Conservation (phyloP, 164 flowering plant genomes). For the Chimonanthus salicifolius region DNA sequence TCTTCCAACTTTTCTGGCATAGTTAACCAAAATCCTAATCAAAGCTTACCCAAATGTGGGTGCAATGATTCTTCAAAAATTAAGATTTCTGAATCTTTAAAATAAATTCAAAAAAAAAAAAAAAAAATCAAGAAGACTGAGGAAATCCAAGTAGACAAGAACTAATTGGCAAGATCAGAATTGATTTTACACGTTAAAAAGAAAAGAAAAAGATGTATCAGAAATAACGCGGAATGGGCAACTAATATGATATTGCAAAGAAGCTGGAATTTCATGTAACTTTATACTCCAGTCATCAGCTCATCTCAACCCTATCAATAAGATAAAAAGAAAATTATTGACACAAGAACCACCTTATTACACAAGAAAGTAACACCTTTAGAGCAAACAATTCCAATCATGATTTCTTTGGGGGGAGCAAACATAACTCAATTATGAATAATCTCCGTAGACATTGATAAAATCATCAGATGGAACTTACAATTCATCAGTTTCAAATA, state of each 20-base stretch:
- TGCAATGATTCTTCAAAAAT: too few species aligned
- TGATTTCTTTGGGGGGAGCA: background rate
- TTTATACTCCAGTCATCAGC: too few species aligned
- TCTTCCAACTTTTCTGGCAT: too few species aligned
- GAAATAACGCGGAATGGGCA: background rate
- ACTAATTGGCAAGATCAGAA: background rate
- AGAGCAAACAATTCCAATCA: background rate
- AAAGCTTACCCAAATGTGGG: too few species aligned
- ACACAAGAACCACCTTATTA: too few species aligned
- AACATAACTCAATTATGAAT: background rate
- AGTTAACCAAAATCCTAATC: too few species aligned
- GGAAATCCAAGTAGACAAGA: too few species aligned
- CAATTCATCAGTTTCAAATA: background rate
- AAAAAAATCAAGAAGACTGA: too few species aligned
- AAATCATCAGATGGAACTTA: background rate
- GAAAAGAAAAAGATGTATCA: background rate
- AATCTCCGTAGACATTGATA: background rate
- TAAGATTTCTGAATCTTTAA: too few species aligned
- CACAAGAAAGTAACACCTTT: background rate
- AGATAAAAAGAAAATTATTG: too few species aligned
- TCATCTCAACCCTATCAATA: background rate
- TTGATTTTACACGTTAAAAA: background rate
- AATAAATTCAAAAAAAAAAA: too few species aligned
- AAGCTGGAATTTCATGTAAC: background rate
- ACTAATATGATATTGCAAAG: background rate